A percentile compares a stretch with the other conserved stretches of the same genome.
These are phyloP conservation scores for Nothophoma quercina DNA, from an alignment of 2,329 filamentous ascomycete genomes.

Conservation along the genomic window DNA sequence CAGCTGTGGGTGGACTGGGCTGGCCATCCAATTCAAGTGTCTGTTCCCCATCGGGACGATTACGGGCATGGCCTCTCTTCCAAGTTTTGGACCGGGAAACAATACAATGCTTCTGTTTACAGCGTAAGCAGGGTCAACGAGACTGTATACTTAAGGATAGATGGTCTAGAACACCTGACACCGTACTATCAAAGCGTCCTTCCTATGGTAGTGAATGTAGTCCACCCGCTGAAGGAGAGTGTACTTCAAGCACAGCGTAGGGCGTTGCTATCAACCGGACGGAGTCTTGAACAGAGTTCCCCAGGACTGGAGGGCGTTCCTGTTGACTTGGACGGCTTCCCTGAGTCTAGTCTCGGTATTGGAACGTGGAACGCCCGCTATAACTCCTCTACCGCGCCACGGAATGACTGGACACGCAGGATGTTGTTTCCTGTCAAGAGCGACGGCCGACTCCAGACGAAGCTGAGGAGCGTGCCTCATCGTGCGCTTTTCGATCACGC, in stretches of 20 bases:
- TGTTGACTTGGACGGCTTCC: neutral
- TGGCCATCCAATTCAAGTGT: constrained; percentile 17
- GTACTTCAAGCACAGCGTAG: neutral
- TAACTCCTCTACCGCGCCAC: too few species aligned
- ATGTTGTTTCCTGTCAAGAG: constrained; percentile 55
- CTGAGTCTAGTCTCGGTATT: neutral
- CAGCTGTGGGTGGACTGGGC: constrained; percentile 31
- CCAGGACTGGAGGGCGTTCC: neutral
- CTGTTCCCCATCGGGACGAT: neutral
- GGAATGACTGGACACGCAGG: constrained; percentile 42
- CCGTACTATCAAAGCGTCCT: neutral
- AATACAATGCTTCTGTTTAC: constrained; percentile 33
- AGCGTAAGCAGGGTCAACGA: constrained; percentile 33
- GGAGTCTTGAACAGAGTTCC: neutral
- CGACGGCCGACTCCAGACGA: constrained; percentile 51
- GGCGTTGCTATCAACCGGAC: neutral
- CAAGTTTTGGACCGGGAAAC: constrained; percentile 28
- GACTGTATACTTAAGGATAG: constrained; percentile 30
- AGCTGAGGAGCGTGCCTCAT: constrained; percentile 45
- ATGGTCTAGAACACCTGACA: constrained; percentile 15
- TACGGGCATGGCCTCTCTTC: neutral
- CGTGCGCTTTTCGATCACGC: constrained; percentile 50
- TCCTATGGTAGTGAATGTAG: constrained; percentile 32
- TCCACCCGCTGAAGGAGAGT: constrained; percentile 29
- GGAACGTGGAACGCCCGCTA: neutral